Percentiles rank a stretch among this genome's conserved stretches.
These are phyloP conservation scores for Monosporascus sp. DNA, from an alignment of 2,329 filamentous ascomycete species.

Conservation along the genomic window DNA sequence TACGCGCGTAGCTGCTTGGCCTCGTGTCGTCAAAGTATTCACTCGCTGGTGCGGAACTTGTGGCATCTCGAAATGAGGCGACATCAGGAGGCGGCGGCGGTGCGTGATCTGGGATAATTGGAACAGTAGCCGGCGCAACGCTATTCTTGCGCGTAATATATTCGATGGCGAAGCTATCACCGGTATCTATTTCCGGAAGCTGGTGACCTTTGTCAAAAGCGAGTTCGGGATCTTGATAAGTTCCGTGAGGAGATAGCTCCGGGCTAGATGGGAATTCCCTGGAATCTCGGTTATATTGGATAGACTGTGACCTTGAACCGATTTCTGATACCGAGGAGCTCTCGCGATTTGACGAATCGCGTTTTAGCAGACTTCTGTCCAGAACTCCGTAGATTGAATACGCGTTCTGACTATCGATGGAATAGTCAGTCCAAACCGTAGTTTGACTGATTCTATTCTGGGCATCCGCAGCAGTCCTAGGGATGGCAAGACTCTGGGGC, in stretches of 20 bases:
- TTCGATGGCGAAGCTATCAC: slow-evolving; percentile 44
- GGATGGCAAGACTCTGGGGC: slow-evolving; percentile 42
- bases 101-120: slow-evolving; percentile 40
- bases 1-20: slow-evolving; percentile 34
- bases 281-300: slow-evolving; percentile 23
- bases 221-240: slow-evolving; percentile 20
- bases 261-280: slow-evolving; percentile 24
- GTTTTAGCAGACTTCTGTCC: slow-evolving; percentile 16
- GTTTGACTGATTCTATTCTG: slow-evolving; percentile 47
- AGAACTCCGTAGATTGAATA: slow-evolving; percentile 25
- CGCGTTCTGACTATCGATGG: slow-evolving; percentile 46
- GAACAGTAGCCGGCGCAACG: slow-evolving; percentile 14
- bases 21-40: slow-evolving; percentile 38
- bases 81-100: slow-evolving; percentile 43
- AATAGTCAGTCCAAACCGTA: slow-evolving; percentile 57
- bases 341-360: slow-evolving; percentile 18
- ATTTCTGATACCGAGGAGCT: slow-evolving; percentile 22
- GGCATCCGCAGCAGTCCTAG: slow-evolving; percentile 35
- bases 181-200: slow-evolving; percentile 46
- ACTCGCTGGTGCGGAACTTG: slow-evolving; percentile 28
- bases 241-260: slow-evolving; percentile 27
- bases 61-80: slow-evolving; percentile 17
- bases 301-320: slow-evolving; percentile 21
- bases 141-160: slow-evolving; percentile 33
- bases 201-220: slow-evolving; percentile 27